These are phyloP conservation scores for Plasmodium vivax DNA, from an alignment of 169 alveolate genomes.

Conservation along the genomic window DNA sequence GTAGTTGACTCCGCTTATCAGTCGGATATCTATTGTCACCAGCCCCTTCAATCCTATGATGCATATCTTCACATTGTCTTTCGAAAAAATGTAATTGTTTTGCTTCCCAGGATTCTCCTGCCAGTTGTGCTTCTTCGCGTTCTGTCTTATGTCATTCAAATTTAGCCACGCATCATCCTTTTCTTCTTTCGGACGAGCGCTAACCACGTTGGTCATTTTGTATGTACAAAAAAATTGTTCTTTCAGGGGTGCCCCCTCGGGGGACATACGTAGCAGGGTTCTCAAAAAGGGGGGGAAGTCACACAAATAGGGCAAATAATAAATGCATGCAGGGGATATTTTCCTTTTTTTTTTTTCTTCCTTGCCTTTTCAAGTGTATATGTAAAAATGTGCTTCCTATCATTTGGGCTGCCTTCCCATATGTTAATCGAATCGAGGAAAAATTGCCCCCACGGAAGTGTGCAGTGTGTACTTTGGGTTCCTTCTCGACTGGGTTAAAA, in stretches of 20 bases:
- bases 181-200: slow-evolving; percentile 9
- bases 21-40: slow-evolving; percentile 22
- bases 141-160: slow-evolving; percentile 25
- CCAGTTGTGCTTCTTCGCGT: slow-evolving; percentile 42
- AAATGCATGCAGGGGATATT: neutral
- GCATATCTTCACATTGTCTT: slow-evolving; percentile 39
- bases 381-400: neutral
- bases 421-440: neutral
- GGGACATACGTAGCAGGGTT: neutral
- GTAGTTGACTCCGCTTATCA: slow-evolving; percentile 32
- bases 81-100: slow-evolving; percentile 18
- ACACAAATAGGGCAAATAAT: neutral
- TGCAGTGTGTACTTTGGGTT: neutral
- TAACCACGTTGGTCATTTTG: slow-evolving; percentile 11
- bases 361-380: neutral
- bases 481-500: neutral
- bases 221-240: neutral
- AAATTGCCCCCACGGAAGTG: neutral
- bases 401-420: neutral
- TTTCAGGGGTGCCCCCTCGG: neutral
- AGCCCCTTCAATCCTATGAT: slow-evolving; percentile 52
- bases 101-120: slow-evolving; percentile 8
- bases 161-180: slow-evolving; percentile 10
- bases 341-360: neutral
- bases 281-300: neutral